A percentile compares a stretch with the other conserved stretches of the same genome.
phyloP scores from a whole-genome alignment of 2,329 filamentous ascomycete genomes.

The Thelonectria blattea region DNA sequence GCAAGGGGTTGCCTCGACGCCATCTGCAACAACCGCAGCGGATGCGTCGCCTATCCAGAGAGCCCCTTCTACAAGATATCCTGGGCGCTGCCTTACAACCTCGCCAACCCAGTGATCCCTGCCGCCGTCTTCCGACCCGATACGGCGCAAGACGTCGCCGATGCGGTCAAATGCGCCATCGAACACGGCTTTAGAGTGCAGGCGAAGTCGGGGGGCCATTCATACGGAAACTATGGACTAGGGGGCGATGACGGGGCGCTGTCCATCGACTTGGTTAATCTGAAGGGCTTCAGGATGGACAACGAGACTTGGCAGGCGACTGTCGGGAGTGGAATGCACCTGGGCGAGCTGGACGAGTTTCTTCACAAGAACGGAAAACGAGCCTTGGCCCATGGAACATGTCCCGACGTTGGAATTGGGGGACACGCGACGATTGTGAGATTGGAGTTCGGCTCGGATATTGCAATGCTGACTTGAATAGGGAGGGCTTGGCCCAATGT shows the following conservation, averaged over 20 bases:
- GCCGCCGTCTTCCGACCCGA: conserved; percentile 62
- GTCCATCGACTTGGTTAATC: conserved; percentile 60
- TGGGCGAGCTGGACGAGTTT: conserved; percentile 57
- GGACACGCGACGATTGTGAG: conserved; percentile 63
- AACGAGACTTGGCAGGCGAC: conserved; percentile 58
- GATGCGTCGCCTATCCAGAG: conserved; percentile 55
- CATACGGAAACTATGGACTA: conserved; percentile 59
- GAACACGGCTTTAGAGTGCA: conserved; percentile 60
- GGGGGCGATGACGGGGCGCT: conserved; percentile 59
- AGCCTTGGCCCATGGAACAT: conserved; percentile 66
- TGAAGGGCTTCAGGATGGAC: conserved; percentile 61
- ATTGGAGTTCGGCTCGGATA: not conserved
- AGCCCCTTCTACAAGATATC: conserved; percentile 51
- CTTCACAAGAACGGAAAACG: conserved; percentile 58
- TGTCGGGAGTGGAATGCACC: conserved; percentile 59
- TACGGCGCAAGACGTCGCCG: conserved; percentile 59
- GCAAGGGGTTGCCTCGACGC: conserved; percentile 53
- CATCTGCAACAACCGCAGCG: conserved; percentile 52
- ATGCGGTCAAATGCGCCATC: conserved; percentile 62
- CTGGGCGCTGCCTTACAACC: conserved; percentile 62
- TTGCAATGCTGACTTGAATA: conserved; percentile 33
- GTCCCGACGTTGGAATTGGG: conserved; percentile 63
- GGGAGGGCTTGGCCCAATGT: conserved; percentile 64
- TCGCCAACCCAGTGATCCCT: conserved; percentile 57
- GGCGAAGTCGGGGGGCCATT: conserved; percentile 69